These are phyloP conservation scores for Penicillium frequentans DNA, from an alignment of 2,329 filamentous ascomycete species.

Conservation along the genomic window DNA sequence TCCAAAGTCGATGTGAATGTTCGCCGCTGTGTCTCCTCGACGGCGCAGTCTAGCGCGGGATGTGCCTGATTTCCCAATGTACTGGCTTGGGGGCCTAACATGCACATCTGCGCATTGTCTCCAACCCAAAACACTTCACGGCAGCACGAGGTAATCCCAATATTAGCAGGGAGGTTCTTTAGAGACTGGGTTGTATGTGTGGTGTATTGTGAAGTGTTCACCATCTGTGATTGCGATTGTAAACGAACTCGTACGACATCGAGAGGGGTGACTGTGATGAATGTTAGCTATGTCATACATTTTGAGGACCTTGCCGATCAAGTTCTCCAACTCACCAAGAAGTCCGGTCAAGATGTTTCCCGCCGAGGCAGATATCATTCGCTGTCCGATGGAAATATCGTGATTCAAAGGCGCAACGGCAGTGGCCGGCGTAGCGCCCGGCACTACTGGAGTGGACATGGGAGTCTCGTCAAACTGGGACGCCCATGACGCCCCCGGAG, in stretches of 20 bases:
- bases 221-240: conserved; percentile 71
- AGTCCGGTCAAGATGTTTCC: conserved; percentile 89
- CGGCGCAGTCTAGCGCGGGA: conserved; percentile 69
- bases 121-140: conserved; percentile 96
- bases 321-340: conserved; percentile 62
- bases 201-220: conserved; percentile 57
- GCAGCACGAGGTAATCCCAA: conserved; percentile 93
- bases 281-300: conserved; percentile 8
- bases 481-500: conserved; percentile 30
- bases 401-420: conserved; percentile 20
- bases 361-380: conserved; percentile 91
- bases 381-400: conserved; percentile 77
- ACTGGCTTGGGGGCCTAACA: conserved; percentile 56
- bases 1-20: conserved; percentile 91
- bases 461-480: conserved; percentile 31
- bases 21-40: conserved; percentile 79
- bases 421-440: conserved; percentile 20
- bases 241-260: conserved; percentile 95
- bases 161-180: conserved; percentile 73
- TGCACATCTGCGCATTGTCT: conserved; percentile 76
- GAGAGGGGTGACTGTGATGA: conserved; percentile 75
- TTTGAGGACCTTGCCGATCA: background rate
- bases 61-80: conserved; percentile 44
- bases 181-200: conserved; percentile 53
- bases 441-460: conserved; percentile 34